phyloP scores from a whole-genome alignment of 305 asterid species.

The Solanum chacoense region DNA sequence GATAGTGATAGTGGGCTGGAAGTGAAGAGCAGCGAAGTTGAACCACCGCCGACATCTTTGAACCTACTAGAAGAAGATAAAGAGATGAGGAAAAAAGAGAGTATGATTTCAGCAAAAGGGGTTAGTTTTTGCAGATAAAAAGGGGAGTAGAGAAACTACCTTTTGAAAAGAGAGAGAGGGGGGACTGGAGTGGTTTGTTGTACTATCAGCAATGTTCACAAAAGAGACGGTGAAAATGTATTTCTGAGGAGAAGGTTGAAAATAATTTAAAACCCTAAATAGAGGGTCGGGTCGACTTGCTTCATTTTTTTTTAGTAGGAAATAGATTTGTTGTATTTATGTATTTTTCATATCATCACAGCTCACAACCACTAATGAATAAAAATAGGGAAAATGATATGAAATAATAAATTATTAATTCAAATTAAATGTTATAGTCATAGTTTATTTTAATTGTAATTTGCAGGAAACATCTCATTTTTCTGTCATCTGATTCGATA shows the following conservation, averaged over 20 bases:
- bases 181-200: too few species aligned
- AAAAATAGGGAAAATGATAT: too few species aligned
- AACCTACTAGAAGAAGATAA: background rate
- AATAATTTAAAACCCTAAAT: background rate
- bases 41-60: slow-evolving; percentile 13
- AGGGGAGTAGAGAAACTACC: too few species aligned
- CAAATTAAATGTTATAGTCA: too few species aligned
- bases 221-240: background rate
- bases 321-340: background rate
- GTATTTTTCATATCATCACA: background rate
- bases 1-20: background rate
- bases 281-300: background rate
- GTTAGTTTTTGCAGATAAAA: background rate
- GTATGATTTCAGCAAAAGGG: background rate
- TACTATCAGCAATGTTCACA: background rate
- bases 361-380: background rate
- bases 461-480: too few species aligned
- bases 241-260: background rate
- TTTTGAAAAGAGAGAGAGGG: too few species aligned
- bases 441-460: too few species aligned
- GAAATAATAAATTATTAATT: too few species aligned
- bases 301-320: background rate
- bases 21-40: slow-evolving; percentile 27
- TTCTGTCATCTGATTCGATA: too few species aligned
- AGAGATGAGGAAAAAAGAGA: background rate